Percentiles rank a stretch among this genome's conserved stretches.
Conservation (phyloP, 2,329 filamentous ascomycete species). For the Ophiocordyceps australis region DNA sequence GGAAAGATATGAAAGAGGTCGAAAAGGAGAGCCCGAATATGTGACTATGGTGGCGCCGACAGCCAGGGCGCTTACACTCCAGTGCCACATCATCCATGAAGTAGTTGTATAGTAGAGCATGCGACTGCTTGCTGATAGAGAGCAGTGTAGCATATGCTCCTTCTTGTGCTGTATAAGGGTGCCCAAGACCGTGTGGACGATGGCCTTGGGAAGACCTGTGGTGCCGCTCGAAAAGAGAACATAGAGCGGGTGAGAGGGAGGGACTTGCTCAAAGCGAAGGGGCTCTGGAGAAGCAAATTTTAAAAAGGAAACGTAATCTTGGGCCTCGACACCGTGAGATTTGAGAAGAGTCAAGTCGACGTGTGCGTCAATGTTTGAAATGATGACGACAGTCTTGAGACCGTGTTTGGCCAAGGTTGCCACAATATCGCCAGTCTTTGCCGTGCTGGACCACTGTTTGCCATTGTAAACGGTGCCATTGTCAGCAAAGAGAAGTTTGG, state of each 20-base stretch:
- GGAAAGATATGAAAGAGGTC: slow-evolving; percentile 58
- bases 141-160: slow-evolving; percentile 77
- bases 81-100: slow-evolving; percentile 99
- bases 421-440: slow-evolving; percentile 66
- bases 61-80: slow-evolving; percentile 75
- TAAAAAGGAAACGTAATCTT: slow-evolving; percentile 27
- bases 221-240: slow-evolving; percentile 90
- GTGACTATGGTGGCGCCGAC: slow-evolving; percentile 69
- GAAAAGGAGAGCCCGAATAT: slow-evolving; percentile 87
- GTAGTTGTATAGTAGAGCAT: slow-evolving; percentile 91
- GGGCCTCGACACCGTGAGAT: slow-evolving; percentile 18
- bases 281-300: slow-evolving; percentile 19
- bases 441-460: slow-evolving; percentile 63
- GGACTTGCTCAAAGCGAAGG: slow-evolving; percentile 56
- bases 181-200: slow-evolving; percentile 79
- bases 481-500: slow-evolving; percentile 68
- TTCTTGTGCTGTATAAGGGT: slow-evolving; percentile 96
- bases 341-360: slow-evolving; percentile 22
- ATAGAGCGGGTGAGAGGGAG: slow-evolving; percentile 77
- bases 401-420: slow-evolving; percentile 38
- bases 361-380: slow-evolving; percentile 41
- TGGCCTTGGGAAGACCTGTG: slow-evolving; percentile 75
- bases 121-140: slow-evolving; percentile 51
- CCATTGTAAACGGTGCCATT: slow-evolving; percentile 85
- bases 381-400: slow-evolving; percentile 54